Base-by-base conservation (phyloP, 1,139 yeast species). In the Pichia sp. region DNA sequence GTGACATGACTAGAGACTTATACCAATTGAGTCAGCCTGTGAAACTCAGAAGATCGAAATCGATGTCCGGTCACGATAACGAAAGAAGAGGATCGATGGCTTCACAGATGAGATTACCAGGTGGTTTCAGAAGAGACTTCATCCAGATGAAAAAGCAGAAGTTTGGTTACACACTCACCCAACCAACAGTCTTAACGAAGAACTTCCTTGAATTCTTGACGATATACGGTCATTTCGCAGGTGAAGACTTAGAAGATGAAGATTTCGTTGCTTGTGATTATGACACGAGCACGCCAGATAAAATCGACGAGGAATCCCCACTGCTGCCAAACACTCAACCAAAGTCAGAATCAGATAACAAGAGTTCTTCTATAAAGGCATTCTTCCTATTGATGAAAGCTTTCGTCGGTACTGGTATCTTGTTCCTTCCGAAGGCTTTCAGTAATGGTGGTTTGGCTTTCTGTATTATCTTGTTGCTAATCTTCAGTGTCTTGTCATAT, bases 211-310 rank as follows among this genome's bases (percentile, higher is more conserved):
- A 85, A 61, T 85, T 85, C 59, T 69, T 85, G 44, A 81, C 85
- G 55, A 74, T 85, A 12, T 85, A 85, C 62, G 94, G 94, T 4
- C 91, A 85, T 69, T 85, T 85, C 66, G 93, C 93, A 1, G 94
- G 94, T 57, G 94, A 85, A 66, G 79, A 81, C 38, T 74, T 85
- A 51, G 89, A 83, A 57, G 85, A 81, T 58, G 91, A 83, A 53
- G 86, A 83, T 50, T 77, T 70, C 44, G 53, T 70, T 11, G 80
- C 81, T 0, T 79, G 83, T 51, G 80, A 75, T 52, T 75, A 75
- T 55, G 65, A 65, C 53, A 37, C 67, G 61, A 53, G 59, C 44
- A 52, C 59, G 40, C 47, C 53, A 30, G 42, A 58, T 24, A 37
- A 45, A 12, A 46, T 51, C 19, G 85, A 76, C 51, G 88, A 81